Percentiles rank a stretch among this genome's conserved stretches.
phyloP scores from a whole-genome alignment of 2,329 filamentous ascomycete species.

The Beauveria australis region DNA sequence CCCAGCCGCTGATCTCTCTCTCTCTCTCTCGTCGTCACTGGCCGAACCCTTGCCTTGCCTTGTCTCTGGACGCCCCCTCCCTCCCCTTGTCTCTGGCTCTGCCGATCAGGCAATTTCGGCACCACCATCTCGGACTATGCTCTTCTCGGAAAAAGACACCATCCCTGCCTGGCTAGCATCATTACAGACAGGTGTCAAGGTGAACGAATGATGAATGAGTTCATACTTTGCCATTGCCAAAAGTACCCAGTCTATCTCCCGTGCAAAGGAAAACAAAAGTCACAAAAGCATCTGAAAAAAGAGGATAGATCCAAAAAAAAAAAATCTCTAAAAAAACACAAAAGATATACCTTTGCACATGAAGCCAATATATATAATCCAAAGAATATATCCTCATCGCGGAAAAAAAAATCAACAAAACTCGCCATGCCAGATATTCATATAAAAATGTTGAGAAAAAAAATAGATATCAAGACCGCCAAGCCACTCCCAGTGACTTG shows the following conservation, averaged over 20 bases:
- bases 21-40: not conserved
- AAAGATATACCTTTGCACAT: not conserved
- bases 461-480: constrained; percentile 7
- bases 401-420: not conserved
- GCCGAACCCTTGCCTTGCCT: not conserved
- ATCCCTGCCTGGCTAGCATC: not conserved
- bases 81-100: not conserved
- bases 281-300: not conserved
- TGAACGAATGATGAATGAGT: not conserved
- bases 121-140: constrained; percentile 1
- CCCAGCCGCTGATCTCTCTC: not conserved
- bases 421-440: constrained; percentile 9
- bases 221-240: not conserved
- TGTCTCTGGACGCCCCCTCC: not conserved
- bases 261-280: not conserved
- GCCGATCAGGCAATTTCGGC: constrained; percentile 9
- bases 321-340: not conserved
- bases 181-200: not conserved
- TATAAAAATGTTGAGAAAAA: not conserved
- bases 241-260: not conserved
- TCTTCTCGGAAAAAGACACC: not conserved
- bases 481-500: not conserved
- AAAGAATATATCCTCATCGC: constrained; percentile 3
- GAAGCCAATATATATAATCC: not conserved
- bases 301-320: not conserved